These are phyloP conservation scores for Aphanomyces euteiches DNA, from an alignment of 352 stramenopile species.

Conservation along the genomic window DNA sequence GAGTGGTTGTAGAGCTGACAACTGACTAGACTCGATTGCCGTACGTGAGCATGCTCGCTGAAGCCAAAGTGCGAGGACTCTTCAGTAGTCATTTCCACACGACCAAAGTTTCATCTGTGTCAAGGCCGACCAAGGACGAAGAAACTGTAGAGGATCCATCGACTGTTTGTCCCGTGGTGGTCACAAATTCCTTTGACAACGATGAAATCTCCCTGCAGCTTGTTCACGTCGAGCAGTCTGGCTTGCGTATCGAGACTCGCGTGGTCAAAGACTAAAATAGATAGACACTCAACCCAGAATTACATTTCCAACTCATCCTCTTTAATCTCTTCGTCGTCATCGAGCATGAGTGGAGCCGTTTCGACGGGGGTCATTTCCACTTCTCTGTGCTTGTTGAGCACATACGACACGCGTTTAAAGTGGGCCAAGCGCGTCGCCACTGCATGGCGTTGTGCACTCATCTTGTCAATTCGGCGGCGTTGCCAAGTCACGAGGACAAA, in stretches of 20 bases:
- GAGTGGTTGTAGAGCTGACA: background rate
- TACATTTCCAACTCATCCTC: slow-evolving; percentile 1
- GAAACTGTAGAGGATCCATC: slow-evolving; percentile 9
- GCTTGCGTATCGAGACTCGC: slow-evolving; percentile 8
- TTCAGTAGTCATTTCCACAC: slow-evolving; percentile 23
- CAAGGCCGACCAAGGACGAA: slow-evolving; percentile 10
- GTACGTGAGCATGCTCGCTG: slow-evolving; percentile 13
- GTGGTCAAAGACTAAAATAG: background rate
- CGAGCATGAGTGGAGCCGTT: slow-evolving; percentile 12
- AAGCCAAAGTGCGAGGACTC: slow-evolving; percentile 18
- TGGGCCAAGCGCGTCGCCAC: slow-evolving; percentile 24
- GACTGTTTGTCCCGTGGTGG: background rate
- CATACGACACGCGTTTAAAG: slow-evolving; percentile 25
- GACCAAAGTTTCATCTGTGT: background rate
- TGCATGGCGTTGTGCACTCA: background rate
- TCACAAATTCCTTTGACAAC: slow-evolving; percentile 20
- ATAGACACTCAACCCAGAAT: background rate
- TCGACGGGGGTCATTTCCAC: slow-evolving; percentile 22
- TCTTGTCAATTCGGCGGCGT: slow-evolving; percentile 3
- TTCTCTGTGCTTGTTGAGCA: slow-evolving; percentile 24
- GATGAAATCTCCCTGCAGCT: background rate
- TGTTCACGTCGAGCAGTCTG: slow-evolving; percentile 27
- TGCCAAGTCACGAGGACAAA: slow-evolving; percentile 23
- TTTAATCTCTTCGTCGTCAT: slow-evolving; percentile 23
- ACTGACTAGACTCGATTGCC: slow-evolving; percentile 6